These are phyloP conservation scores for Alternaria sp. DNA, from an alignment of 2,329 filamentous ascomycete genomes.

Conservation along the genomic window DNA sequence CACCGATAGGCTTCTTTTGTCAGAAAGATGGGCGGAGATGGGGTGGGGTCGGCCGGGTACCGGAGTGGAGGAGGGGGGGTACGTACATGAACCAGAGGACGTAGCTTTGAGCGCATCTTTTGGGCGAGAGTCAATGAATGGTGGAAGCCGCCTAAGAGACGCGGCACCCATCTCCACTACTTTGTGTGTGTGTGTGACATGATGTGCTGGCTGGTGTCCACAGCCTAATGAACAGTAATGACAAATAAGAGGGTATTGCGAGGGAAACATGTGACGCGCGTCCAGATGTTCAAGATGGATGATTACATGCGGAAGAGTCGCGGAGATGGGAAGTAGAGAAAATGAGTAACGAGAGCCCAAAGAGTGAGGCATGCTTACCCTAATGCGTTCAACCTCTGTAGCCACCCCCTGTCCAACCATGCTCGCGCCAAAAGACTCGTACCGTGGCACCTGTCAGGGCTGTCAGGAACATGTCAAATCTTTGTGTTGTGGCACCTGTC, in stretches of 20 bases:
- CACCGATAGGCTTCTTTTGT: slow-evolving; percentile 5
- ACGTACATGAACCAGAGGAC: not conserved
- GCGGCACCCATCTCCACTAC: not conserved
- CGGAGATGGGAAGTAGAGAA: not conserved
- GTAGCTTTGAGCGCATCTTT: not conserved
- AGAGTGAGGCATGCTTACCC: not conserved
- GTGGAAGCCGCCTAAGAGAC: not conserved
- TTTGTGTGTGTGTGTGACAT: not conserved
- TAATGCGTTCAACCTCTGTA: slow-evolving; percentile 2
- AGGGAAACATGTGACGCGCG: not conserved
- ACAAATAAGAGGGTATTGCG: not conserved
- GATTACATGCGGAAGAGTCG: not conserved
- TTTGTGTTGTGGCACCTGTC: slow-evolving; percentile 16
- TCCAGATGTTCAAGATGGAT: not conserved
- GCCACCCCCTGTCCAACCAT: not conserved
- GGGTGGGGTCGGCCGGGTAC: not conserved
- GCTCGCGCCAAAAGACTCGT: slow-evolving; percentile 22
- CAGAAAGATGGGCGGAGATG: not conserved
- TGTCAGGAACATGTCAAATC: slow-evolving; percentile 31
- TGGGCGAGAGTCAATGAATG: not conserved
- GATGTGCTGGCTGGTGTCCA: slow-evolving; percentile 10
- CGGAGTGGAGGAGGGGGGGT: not conserved
- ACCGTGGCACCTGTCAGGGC: slow-evolving; percentile 38
- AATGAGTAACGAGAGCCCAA: not conserved
- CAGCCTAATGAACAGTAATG: not conserved